Conservation (phyloP, 768 basidiomycete species). For the Sistotremastrum suecicum region DNA sequence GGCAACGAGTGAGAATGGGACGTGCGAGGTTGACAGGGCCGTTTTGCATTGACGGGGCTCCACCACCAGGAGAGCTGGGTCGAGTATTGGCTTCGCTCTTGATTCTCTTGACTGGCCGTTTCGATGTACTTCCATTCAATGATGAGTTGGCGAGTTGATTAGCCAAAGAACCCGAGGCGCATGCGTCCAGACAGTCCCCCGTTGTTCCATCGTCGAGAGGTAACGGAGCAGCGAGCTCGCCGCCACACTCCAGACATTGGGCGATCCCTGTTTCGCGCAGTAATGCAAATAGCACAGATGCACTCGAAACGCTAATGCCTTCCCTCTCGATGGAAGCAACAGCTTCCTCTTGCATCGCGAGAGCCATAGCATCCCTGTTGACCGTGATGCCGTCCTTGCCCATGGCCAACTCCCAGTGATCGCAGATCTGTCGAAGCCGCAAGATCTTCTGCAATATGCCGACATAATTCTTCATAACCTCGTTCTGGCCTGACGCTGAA, state of each 20-base stretch:
- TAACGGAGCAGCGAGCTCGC: conserved; percentile 46
- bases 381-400: conserved; percentile 34
- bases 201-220: conserved; percentile 22
- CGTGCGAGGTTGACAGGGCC: conserved; percentile 45
- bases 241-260: conserved; percentile 79
- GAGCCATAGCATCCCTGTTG: conserved; percentile 21
- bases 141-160: not conserved
- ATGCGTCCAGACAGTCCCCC: not conserved
- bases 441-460: conserved; percentile 94
- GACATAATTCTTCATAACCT: conserved; percentile 97
- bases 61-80: conserved; percentile 38
- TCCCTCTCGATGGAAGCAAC: conserved; percentile 60
- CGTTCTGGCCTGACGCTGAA: conserved; percentile 53
- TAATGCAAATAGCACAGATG: conserved; percentile 71
- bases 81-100: not conserved
- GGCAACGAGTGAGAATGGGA: conserved; percentile 79
- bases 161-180: not conserved
- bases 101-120: no score
- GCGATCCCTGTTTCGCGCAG: conserved; percentile 77
- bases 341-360: conserved; percentile 29
- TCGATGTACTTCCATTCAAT: no score
- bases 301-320: conserved; percentile 63
- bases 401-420: conserved; percentile 83
- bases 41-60: conserved; percentile 58
- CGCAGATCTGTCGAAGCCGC: conserved; percentile 93